Evolutionary conservation across 2,329 filamentous ascomycete species (phyloP).

Genomic region (Neurospora sp.): DNA sequence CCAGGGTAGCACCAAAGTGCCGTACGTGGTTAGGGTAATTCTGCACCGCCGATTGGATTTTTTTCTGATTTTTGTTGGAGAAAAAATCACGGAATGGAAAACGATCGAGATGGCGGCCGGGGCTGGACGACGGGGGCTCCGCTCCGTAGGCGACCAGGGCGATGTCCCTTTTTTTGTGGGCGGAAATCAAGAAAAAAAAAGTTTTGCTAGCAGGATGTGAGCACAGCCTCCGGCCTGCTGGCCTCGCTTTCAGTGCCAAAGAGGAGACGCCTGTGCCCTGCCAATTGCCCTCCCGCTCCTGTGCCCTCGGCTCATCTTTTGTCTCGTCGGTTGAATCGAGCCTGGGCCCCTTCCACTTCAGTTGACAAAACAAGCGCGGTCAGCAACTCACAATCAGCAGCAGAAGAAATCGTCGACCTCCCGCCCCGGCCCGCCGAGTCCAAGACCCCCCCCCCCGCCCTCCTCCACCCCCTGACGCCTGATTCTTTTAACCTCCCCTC

Average conservation of each 20-base stretch:
- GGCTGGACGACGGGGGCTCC: neutral
- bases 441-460: neutral
- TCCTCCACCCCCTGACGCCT: constrained; percentile 5
- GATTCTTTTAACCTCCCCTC: constrained; percentile 3
- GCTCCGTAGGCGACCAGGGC: neutral
- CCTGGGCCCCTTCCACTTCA: constrained; percentile 15
- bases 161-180: constrained; percentile 13
- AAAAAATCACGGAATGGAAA: neutral
- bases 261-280: neutral
- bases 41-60: neutral
- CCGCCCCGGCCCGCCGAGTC: neutral
- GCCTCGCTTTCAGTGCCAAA: neutral
- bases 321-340: constrained; percentile 7
- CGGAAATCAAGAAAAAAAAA: constrained; percentile 15
- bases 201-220: constrained; percentile 3
- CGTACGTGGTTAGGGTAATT: neutral
- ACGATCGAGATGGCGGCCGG: neutral
- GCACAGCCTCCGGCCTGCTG: constrained; percentile 9
- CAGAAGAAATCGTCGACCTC: neutral
- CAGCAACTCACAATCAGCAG: constrained; percentile 1
- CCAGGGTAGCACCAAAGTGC: neutral
- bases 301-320: constrained; percentile 3
- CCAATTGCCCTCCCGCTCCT: neutral
- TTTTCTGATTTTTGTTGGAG: neutral
- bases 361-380: constrained; percentile 12